phyloP scores from a whole-genome alignment of 768 basidiomycete genomes.

The Trametes cinnabarina region DNA sequence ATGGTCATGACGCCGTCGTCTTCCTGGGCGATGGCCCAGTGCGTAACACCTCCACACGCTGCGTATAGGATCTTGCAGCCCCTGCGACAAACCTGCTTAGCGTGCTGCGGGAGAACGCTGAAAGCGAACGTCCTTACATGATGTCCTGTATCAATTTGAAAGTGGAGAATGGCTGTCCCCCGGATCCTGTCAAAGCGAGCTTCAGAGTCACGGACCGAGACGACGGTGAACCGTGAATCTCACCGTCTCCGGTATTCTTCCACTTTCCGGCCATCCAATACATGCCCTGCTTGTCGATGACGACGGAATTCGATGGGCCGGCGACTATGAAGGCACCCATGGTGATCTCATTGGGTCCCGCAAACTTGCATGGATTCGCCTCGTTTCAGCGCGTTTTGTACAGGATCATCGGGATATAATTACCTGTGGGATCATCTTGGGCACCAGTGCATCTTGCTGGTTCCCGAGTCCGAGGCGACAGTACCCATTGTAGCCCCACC shows the following conservation, averaged over 20 bases:
- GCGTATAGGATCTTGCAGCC: conserved; percentile 73
- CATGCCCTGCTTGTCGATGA: conserved; percentile 83
- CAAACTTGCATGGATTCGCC: conserved; percentile 47
- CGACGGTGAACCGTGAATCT: conserved; percentile 17
- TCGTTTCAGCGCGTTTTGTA: no score
- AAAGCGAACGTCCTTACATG: conserved; percentile 47
- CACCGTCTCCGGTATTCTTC: conserved; percentile 94
- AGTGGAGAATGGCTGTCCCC: conserved; percentile 82
- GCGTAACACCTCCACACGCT: conserved; percentile 83
- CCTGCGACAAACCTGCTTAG: conserved; percentile 38
- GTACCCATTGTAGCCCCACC: conserved; percentile 90
- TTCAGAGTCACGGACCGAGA: background rate
- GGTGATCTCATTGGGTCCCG: conserved; percentile 63
- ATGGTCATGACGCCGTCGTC: conserved; percentile 79
- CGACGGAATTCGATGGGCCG: conserved; percentile 82
- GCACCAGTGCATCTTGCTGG: conserved; percentile 76
- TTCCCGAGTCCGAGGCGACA: conserved; percentile 87
- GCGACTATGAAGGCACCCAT: conserved; percentile 65
- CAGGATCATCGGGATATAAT: conserved; percentile 9
- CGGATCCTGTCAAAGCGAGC: conserved; percentile 56
- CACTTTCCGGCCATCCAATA: conserved; percentile 90
- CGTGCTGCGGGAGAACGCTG: background rate
- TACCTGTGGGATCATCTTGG: conserved; percentile 82
- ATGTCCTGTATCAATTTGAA: conserved; percentile 88
- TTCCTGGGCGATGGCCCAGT: conserved; percentile 76